Percentiles rank a stretch among this genome's conserved stretches.
Evolutionary conservation across 192 early-diverging fungal genomes (phyloP).

Genomic region (Rhizoclosmatium globosum): DNA sequence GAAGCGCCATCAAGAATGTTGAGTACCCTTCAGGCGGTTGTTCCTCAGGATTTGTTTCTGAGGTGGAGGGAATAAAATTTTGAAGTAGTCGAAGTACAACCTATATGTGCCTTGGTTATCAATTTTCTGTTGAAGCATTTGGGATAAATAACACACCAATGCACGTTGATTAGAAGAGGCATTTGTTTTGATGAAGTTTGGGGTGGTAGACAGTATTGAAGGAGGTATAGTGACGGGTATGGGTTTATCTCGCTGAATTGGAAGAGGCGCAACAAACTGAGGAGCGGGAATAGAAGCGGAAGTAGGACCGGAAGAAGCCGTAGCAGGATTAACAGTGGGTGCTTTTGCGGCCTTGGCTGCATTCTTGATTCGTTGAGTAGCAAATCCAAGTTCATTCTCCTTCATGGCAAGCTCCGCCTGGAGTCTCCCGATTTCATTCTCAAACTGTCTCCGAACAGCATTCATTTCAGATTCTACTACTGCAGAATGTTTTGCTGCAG

Average conservation of each 20-base stretch:
- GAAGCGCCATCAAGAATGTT: not conserved
- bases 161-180: too few relatives aligned
- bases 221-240: too few relatives aligned
- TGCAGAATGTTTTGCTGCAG: not conserved
- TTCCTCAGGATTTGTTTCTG: not conserved
- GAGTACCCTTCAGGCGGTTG: not conserved
- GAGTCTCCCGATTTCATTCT: constrained; percentile 6
- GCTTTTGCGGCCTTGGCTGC: not conserved
- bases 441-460: not conserved
- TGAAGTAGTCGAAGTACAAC: not conserved
- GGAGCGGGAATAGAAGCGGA: too few relatives aligned
- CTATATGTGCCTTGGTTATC: not conserved
- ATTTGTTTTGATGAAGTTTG: too few relatives aligned
- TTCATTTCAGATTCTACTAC: not conserved
- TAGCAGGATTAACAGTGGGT: too few relatives aligned
- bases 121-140: too few relatives aligned
- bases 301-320: too few relatives aligned
- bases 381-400: not conserved
- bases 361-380: not conserved
- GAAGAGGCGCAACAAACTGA: too few relatives aligned
- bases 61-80: constrained; percentile 1
- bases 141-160: too few relatives aligned
- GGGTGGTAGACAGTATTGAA: too few relatives aligned
- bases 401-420: not conserved
- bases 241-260: too few relatives aligned